Evolutionary conservation across 345 rosid genomes (phyloP), one percentile per base, ranked within the genome.

Genomic region (Rhodamnia argentea): DNA sequence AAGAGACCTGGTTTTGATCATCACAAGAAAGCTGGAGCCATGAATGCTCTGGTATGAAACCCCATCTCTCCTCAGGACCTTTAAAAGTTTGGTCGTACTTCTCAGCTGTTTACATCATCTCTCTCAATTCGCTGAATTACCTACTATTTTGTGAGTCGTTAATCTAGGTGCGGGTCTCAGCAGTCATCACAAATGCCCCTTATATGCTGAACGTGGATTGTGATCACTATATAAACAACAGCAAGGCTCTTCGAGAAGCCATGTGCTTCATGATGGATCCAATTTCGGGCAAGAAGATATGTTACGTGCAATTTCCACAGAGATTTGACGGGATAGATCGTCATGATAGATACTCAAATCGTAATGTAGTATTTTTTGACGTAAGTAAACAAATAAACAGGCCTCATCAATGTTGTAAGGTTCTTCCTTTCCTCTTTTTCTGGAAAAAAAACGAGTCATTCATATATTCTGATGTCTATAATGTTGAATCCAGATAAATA

Each of bases 181-280:
- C 94, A 27, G 92, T 95, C 88, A 87, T 94, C 86, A 91, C 98
- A 83, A 95, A 95, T 86, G 96, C 96, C 86, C 98, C 98, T 83
- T 95, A 92, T 87, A 86, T 95, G 86, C 93, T 95, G 62, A 95
- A 95, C 78, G 96, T 95, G 0, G 98, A 95, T 83, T 95, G 98
- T 85, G 98, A 95, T 92, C 98, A 95, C 91, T 94, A 95, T 86
- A 91, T 95, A 85, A 94, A 95, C 93, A 95, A 95, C 85, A 92
- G 97, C 88, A 94, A 93, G 90, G 97, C 97, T 40, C 92, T 94
- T 57, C 91, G 97, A 84, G 97, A 94, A 89, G 95, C 96, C 85
- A 94, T 94, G 97, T 94, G 97, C 90, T 94, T 94, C 91, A 92
- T 94, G 97, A 94, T 95, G 98, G 98, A 95, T 85, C 96, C 96